These are phyloP conservation scores for Dactylellina sp. DNA, from an alignment of 2,329 filamentous ascomycete species.

Conservation along the genomic window DNA sequence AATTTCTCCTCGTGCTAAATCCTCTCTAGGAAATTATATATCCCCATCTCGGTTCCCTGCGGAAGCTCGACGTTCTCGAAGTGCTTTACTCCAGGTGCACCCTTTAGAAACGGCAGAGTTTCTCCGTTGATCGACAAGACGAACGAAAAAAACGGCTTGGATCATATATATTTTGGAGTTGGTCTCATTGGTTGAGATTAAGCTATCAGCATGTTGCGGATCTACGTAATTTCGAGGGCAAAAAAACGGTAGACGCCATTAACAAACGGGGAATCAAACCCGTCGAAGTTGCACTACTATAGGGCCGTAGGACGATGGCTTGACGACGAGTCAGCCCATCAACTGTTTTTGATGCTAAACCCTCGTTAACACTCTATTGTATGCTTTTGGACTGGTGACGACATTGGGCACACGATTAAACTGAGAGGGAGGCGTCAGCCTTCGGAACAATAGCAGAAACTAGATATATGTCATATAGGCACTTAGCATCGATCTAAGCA, in stretches of 20 bases:
- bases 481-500: neutral
- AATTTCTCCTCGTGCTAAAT: neutral
- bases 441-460: neutral
- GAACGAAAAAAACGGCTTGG: no score
- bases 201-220: conserved; percentile 5
- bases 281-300: neutral
- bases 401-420: conserved; percentile 7
- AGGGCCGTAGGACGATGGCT: neutral
- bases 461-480: neutral
- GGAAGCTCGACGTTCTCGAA: neutral
- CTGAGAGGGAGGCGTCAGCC: conserved; percentile 10
- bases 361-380: neutral
- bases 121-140: neutral
- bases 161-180: conserved; percentile 2
- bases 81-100: no score
- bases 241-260: neutral
- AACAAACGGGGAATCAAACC: neutral
- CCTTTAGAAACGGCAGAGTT: neutral
- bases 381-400: neutral
- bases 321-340: conserved; percentile 2
- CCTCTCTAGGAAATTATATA: conserved; percentile 3
- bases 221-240: neutral
- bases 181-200: neutral
- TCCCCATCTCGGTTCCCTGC: conserved; percentile 9
- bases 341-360: neutral